Conservation (phyloP, 2,329 filamentous ascomycete genomes). For the Fusarium falciforme region DNA sequence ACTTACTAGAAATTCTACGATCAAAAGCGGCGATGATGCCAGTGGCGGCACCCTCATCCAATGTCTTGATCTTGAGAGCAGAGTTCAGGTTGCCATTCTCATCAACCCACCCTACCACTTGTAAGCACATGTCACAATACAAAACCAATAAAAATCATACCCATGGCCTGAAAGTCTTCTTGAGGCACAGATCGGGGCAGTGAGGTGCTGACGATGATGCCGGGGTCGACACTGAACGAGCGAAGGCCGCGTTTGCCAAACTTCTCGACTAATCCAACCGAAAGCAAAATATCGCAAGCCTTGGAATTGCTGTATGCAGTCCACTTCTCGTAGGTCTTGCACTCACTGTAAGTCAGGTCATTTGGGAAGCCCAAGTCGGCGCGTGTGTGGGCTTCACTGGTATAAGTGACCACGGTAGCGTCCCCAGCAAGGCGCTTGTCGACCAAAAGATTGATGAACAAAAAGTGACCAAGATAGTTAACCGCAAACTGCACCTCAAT, state of each 20-base stretch:
- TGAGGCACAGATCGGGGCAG: not conserved
- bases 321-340: not conserved
- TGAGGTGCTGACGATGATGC: not conserved
- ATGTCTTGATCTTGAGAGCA: not conserved
- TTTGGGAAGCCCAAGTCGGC: not conserved
- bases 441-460: not conserved
- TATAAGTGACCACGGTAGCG: not conserved
- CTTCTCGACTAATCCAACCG: not conserved
- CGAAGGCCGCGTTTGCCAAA: not conserved
- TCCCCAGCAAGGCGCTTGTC: not conserved
- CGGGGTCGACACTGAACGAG: not conserved
- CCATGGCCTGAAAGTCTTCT: not conserved
- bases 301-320: not conserved
- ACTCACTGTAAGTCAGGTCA: not conserved
- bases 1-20: not conserved
- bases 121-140: not conserved
- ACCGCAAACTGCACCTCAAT: not conserved
- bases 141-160: not conserved
- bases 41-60: not conserved
- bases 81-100: not conserved
- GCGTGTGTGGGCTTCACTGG: not conserved
- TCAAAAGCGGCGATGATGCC: not conserved
- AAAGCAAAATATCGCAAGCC: not conserved
- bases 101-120: not conserved
- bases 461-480: not conserved